Conservation (phyloP, 2,329 filamentous ascomycete species). For the Fusarium stilboides region DNA sequence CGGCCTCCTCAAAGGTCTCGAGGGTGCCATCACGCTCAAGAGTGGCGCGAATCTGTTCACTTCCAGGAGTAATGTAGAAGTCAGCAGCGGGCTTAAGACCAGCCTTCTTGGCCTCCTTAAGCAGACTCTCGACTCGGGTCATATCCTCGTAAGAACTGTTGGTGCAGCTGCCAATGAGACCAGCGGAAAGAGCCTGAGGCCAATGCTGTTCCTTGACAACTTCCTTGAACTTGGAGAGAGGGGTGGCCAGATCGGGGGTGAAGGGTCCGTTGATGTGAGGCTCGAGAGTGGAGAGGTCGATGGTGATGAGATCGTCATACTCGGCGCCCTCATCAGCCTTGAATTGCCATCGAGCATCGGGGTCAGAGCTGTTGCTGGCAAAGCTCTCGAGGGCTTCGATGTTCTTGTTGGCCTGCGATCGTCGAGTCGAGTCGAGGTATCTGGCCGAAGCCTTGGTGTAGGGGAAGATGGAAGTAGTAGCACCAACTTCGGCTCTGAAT, state of each 20-base stretch:
- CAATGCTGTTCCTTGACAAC: constrained; percentile 95
- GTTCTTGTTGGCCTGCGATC: constrained; percentile 73
- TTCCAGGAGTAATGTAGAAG: constrained; percentile 96
- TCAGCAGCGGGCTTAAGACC: constrained; percentile 93
- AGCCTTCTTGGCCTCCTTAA: constrained; percentile 84
- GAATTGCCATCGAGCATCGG: constrained; percentile 74
- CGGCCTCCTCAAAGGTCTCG: constrained; percentile 95
- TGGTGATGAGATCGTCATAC: constrained; percentile 96
- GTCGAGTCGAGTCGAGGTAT: constrained; percentile 88
- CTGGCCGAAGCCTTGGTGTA: constrained; percentile 87
- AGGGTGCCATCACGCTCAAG: constrained; percentile 93
- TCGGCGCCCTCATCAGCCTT: constrained; percentile 85
- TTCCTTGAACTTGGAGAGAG: constrained; percentile 97
- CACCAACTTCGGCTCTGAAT: constrained; percentile 81
- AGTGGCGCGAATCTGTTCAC: constrained; percentile 95
- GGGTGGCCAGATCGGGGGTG: constrained; percentile 97
- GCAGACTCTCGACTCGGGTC: constrained; percentile 91
- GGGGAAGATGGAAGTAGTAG: constrained; percentile 96
- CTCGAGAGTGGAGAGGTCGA: constrained; percentile 95
- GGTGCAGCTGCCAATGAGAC: constrained; percentile 98
- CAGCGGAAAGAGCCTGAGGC: constrained; percentile 97
- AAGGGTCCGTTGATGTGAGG: constrained; percentile 99
- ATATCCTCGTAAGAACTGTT: constrained; percentile 92
- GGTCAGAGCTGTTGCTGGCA: constrained; percentile 59
- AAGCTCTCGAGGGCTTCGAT: constrained; percentile 73